Percentiles rank a stretch among this genome's conserved stretches.
These are phyloP conservation scores for Logfia minima DNA, from an alignment of 129 eudicot species.

Conservation along the genomic window DNA sequence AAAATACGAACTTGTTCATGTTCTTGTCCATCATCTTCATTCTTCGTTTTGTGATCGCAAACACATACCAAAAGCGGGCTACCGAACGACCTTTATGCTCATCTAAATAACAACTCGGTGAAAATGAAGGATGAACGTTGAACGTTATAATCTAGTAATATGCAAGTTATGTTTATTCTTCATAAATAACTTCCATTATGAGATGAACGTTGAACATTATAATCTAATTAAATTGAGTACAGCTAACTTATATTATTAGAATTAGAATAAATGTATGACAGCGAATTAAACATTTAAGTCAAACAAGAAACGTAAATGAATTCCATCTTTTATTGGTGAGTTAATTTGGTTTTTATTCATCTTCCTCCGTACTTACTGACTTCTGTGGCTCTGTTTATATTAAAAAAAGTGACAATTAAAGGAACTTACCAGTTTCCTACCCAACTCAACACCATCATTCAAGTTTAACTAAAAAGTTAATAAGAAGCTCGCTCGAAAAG, in stretches of 20 bases:
- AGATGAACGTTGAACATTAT: conserved; percentile 22
- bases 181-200: conserved; percentile 18
- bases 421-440: not conserved
- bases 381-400: not conserved
- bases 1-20: conserved; percentile 33
- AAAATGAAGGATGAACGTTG: not conserved
- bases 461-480: too few relatives aligned
- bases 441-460: too few relatives aligned
- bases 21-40: conserved; percentile 36
- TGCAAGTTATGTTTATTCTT: not conserved
- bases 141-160: too few relatives aligned
- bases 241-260: conserved; percentile 5
- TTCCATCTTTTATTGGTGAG: not conserved
- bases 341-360: not conserved
- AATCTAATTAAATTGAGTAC: not conserved
- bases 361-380: conserved; percentile 33
- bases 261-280: not conserved
- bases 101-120: conserved; percentile 25
- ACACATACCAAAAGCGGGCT: not conserved
- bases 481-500: not conserved
- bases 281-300: conserved; percentile 21
- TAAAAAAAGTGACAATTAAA: not conserved
- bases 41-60: not conserved
- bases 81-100: not conserved
- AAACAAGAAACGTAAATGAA: conserved; percentile 37